A percentile compares a stretch with the other conserved stretches of the same genome.
These are phyloP conservation scores for Mortierella sp. DNA, from an alignment of 371 early-diverging fungal species.

Conservation along the genomic window DNA sequence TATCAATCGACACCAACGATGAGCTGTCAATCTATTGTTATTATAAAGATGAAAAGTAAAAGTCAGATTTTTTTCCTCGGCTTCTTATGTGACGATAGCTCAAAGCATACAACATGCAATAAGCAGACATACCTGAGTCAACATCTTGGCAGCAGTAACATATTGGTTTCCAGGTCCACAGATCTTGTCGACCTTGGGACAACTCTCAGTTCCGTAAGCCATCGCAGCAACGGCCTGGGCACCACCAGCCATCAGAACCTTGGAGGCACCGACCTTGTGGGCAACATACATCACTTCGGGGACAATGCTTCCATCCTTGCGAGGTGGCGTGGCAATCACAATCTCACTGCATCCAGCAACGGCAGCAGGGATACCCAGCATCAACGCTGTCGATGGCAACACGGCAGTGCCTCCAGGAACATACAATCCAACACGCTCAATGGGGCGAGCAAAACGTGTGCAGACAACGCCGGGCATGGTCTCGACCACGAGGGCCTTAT, in stretches of 20 bases:
- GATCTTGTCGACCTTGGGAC: constrained; percentile 99
- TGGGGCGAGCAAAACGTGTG: constrained; percentile 92
- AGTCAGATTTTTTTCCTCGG: not conserved
- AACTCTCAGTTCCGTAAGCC: constrained; percentile 96
- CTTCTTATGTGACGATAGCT: not conserved
- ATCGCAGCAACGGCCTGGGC: constrained; percentile 99
- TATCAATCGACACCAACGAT: constrained; percentile 96
- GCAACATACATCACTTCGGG: constrained; percentile 99
- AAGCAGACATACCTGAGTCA: constrained; percentile 73
- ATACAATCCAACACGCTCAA: constrained; percentile 97
- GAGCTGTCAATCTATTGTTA: constrained; percentile 83
- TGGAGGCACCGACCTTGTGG: constrained; percentile 94
- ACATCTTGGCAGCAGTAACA: constrained; percentile 99
- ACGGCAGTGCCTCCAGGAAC: constrained; percentile 99
- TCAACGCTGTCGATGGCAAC: constrained; percentile 94
- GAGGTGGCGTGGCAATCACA: constrained; percentile 97
- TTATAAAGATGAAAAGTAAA: not conserved
- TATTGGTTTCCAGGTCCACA: constrained; percentile 99
- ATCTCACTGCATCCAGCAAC: constrained; percentile 97
- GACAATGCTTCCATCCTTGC: constrained; percentile 90
- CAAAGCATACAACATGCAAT: not conserved
- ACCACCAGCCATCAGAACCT: constrained; percentile 95
- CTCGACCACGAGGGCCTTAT: constrained; percentile 83
- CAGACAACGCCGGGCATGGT: constrained; percentile 98
- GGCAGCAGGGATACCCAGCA: constrained; percentile 98